phyloP scores from a whole-genome alignment of 78 protist species.

The Dictyostelium intermedium region DNA sequence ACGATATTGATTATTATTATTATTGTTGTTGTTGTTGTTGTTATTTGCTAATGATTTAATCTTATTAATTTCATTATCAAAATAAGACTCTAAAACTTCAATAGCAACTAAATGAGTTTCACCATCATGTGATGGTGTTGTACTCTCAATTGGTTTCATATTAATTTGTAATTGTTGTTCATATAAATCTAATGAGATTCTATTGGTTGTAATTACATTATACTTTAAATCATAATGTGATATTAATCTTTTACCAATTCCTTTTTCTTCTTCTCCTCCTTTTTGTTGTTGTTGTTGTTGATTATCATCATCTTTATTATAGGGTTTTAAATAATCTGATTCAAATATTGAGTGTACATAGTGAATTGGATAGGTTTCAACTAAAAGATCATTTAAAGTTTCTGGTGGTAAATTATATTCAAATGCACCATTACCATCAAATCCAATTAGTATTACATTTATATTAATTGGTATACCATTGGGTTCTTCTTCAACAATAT shows the following conservation, averaged over 20 bases:
- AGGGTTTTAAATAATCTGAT: slow-evolving; percentile 21
- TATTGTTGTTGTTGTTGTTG: not conserved
- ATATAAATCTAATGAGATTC: not conserved
- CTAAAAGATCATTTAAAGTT: not conserved
- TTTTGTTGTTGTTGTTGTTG: not conserved
- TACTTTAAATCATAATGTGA: slow-evolving; percentile 46
- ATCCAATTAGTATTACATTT: slow-evolving; percentile 54
- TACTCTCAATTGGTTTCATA: not conserved
- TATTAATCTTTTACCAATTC: not conserved
- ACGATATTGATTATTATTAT: not conserved
- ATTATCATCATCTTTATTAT: not conserved
- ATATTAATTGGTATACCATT: slow-evolving; percentile 40
- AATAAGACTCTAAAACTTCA: slow-evolving; percentile 38
- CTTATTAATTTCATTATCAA: slow-evolving; percentile 22
- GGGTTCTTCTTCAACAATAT: slow-evolving; percentile 41
- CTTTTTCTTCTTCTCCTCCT: not conserved
- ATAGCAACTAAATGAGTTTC: slow-evolving; percentile 37
- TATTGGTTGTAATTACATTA: not conserved
- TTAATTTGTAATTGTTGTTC: not conserved
- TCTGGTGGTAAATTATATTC: slow-evolving; percentile 16
- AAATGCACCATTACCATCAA: slow-evolving; percentile 52
- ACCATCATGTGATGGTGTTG: not conserved
- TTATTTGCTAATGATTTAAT: not conserved
- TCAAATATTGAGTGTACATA: slow-evolving; percentile 25
- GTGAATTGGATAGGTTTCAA: slow-evolving; percentile 44